Evolutionary conservation across 768 basidiomycete genomes (phyloP).

Genomic region (Mycena olivaceomarginata): DNA sequence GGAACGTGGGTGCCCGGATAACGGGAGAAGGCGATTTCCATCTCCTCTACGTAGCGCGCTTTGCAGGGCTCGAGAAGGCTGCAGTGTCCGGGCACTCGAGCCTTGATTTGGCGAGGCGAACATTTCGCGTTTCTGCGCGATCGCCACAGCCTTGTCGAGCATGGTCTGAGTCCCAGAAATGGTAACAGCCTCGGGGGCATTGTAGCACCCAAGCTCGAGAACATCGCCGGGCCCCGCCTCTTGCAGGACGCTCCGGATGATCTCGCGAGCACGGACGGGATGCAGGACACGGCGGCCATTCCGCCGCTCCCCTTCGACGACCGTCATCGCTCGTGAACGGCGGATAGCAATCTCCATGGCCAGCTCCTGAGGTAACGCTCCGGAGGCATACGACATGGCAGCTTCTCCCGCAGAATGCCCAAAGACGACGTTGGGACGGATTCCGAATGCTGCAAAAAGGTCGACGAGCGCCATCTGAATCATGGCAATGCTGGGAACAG

Average conservation of each 20-base stretch:
- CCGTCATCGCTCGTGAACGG: slow-evolving; percentile 59
- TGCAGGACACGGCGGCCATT: slow-evolving; percentile 67
- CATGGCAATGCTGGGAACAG: slow-evolving; percentile 40
- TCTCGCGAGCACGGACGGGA: slow-evolving; percentile 47
- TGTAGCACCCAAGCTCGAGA: slow-evolving; percentile 65
- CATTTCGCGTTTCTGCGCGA: slow-evolving; percentile 51
- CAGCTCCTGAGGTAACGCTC: slow-evolving; percentile 60
- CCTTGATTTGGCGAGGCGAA: slow-evolving; percentile 60
- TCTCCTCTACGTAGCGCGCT: slow-evolving; percentile 48
- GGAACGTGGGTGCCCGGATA: slow-evolving; percentile 54
- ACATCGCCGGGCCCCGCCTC: slow-evolving; percentile 26
- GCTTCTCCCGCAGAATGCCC: slow-evolving; percentile 71
- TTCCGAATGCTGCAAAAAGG: slow-evolving; percentile 56
- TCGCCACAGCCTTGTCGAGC: slow-evolving; percentile 54
- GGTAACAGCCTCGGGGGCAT: slow-evolving; percentile 59
- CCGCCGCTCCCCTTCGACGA: slow-evolving; percentile 57
- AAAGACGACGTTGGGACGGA: slow-evolving; percentile 60
- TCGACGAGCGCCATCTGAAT: slow-evolving; percentile 48
- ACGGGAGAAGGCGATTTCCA: slow-evolving; percentile 58
- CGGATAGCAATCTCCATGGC: slow-evolving; percentile 65
- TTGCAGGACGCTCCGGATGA: slow-evolving; percentile 47
- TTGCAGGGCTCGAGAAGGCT: slow-evolving; percentile 59
- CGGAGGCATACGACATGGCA: slow-evolving; percentile 63
- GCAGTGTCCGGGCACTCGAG: slow-evolving; percentile 62
- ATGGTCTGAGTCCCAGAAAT: slow-evolving; percentile 55